A percentile compares a stretch with the other conserved stretches of the same genome.
These are phyloP conservation scores for Benincasa hispida DNA, from an alignment of 306 rosid genomes.

Conservation along the genomic window DNA sequence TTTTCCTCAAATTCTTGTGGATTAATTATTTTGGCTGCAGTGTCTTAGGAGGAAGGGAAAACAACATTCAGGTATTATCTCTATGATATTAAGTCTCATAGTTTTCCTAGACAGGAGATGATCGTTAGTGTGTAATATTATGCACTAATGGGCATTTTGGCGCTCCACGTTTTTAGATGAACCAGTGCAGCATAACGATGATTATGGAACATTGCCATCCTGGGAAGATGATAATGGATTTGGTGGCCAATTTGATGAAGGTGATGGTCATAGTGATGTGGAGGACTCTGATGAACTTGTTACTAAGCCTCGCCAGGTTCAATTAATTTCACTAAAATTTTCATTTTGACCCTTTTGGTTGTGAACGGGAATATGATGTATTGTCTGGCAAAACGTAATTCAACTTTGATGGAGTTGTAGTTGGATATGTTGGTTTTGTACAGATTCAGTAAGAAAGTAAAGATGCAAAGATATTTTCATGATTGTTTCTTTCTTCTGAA, in stretches of 20 bases:
- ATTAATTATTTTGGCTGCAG: constrained; percentile 26
- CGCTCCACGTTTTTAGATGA: constrained; percentile 30
- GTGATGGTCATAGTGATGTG: constrained; percentile 43
- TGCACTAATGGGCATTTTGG: neutral
- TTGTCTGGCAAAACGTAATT: neutral
- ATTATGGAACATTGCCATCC: constrained; percentile 34
- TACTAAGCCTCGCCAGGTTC: constrained; percentile 87
- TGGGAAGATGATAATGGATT: constrained; percentile 48
- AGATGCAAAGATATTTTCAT: constrained; percentile 2
- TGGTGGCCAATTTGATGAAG: constrained; percentile 50
- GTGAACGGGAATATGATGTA: neutral
- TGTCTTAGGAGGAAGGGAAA: constrained; percentile 53
- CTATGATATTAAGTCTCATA: neutral
- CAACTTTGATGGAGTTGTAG: neutral
- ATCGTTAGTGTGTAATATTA: neutral
- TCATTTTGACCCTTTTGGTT: neutral
- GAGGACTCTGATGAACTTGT: constrained; percentile 67
- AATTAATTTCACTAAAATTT: neutral
- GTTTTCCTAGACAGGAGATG: neutral
- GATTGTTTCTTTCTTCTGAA: constrained; percentile 16
- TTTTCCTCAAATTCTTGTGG: neutral
- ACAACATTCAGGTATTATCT: constrained; percentile 45
- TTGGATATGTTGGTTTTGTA: neutral
- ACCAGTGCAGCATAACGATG: constrained; percentile 36
- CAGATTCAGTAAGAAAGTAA: neutral